These are phyloP conservation scores for Penicillium occitanis DNA, from an alignment of 2,329 filamentous ascomycete species.

Conservation along the genomic window DNA sequence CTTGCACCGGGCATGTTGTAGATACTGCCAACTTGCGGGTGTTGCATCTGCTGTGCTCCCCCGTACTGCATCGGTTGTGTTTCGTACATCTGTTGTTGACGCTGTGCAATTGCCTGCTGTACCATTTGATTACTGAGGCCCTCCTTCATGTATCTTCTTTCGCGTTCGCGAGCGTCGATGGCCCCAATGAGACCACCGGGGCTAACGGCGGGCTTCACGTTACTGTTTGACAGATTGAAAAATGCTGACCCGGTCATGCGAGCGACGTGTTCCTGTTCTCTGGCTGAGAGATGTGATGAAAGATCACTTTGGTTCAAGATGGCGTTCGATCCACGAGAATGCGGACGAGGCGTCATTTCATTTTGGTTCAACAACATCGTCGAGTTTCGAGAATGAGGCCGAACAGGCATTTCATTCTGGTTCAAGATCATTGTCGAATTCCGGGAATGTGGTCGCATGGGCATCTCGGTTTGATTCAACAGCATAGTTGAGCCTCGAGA, in stretches of 20 bases:
- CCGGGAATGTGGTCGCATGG: conserved; percentile 56
- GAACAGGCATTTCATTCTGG: conserved; percentile 40
- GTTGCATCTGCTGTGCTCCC: conserved; percentile 32
- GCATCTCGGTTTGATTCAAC: conserved; percentile 13
- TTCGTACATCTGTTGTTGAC: conserved; percentile 55
- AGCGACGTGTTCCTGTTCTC: conserved; percentile 86
- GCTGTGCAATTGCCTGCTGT: conserved; percentile 69
- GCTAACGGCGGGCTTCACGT: conserved; percentile 48
- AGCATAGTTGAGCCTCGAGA: conserved; percentile 53
- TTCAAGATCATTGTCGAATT: conserved; percentile 55
- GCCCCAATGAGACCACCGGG: conserved; percentile 70
- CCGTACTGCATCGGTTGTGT: conserved; percentile 33
- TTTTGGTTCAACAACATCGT: conserved; percentile 16
- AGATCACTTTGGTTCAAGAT: conserved; percentile 54
- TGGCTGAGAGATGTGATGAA: conserved; percentile 69
- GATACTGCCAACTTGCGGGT: conserved; percentile 30
- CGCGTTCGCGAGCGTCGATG: conserved; percentile 76
- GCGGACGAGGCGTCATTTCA: conserved; percentile 39
- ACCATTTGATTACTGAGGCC: conserved; percentile 69
- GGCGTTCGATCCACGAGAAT: conserved; percentile 59
- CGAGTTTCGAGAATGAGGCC: conserved; percentile 13
- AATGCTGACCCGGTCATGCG: conserved; percentile 75
- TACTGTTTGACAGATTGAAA: conserved; percentile 62
- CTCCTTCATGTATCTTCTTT: conserved; percentile 69
- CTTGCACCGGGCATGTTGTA: conserved; percentile 40